Percentiles rank a stretch among this genome's conserved stretches.
Conservation (phyloP, 768 basidiomycete species). For the Mycena rebaudengoi region DNA sequence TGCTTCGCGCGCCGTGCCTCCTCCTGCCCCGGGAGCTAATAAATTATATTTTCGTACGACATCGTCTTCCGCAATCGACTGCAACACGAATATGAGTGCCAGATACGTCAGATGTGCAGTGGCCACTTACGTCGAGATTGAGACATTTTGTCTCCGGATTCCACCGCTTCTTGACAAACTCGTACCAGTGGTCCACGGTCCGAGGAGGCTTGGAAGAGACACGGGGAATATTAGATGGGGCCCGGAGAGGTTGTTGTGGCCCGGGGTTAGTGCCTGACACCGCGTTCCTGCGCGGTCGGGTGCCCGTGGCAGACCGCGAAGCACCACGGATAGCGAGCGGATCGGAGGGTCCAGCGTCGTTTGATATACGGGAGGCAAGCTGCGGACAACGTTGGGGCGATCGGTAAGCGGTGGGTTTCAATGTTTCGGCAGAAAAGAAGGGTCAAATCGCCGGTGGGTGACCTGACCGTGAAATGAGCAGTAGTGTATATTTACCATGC, state of each 20-base stretch:
- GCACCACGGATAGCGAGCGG: constrained; percentile 75
- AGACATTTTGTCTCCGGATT: constrained; percentile 74
- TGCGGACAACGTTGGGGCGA: constrained; percentile 45
- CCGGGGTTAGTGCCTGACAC: constrained; percentile 41
- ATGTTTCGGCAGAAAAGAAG: constrained; percentile 36
- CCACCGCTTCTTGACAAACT: constrained; percentile 78
- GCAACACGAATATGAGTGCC: constrained; percentile 30
- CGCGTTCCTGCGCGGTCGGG: constrained; percentile 70
- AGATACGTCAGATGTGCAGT: background rate
- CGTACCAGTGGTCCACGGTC: constrained; percentile 74
- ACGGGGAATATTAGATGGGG: constrained; percentile 27
- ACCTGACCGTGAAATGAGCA: constrained; percentile 42
- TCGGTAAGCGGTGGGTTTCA: constrained; percentile 46
- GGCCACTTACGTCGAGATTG: constrained; percentile 78
- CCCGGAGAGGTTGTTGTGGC: constrained; percentile 21
- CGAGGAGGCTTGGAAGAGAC: constrained; percentile 40
- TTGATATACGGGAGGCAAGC: constrained; percentile 51
- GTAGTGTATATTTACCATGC: constrained; percentile 73
- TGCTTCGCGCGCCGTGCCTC: constrained; percentile 70
- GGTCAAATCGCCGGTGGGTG: constrained; percentile 46
- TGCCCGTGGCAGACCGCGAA: constrained; percentile 55
- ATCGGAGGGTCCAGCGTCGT: constrained; percentile 53
- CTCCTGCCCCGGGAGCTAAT: constrained; percentile 71
- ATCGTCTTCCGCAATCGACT: constrained; percentile 85
- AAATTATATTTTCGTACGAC: constrained; percentile 77